Conservation (phyloP, 129 eudicot species). For the Solidago caesia region DNA sequence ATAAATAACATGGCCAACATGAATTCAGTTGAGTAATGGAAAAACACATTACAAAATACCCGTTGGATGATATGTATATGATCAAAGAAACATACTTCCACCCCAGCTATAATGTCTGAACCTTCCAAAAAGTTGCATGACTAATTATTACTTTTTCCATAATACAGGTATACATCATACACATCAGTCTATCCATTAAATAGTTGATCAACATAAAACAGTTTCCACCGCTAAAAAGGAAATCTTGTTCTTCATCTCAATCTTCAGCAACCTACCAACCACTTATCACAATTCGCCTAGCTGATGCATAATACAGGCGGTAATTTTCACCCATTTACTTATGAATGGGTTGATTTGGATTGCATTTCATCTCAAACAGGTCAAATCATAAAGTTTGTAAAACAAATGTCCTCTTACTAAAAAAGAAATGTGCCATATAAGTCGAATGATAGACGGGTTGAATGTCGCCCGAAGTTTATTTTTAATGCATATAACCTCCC, state of each 20-base stretch:
- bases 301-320: no score
- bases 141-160: background rate
- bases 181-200: background rate
- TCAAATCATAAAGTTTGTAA: no score
- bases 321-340: no score
- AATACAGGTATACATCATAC: background rate
- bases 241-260: background rate
- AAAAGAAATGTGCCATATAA: no score
- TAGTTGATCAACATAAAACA: slow-evolving; percentile 1
- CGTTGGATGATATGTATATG: background rate
- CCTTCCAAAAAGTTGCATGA: slow-evolving; percentile 3
- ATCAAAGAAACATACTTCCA: slow-evolving; percentile 4
- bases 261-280: slow-evolving; percentile 8
- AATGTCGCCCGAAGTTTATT: no score
- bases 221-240: background rate
- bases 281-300: background rate
- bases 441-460: no score
- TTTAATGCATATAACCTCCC: no score
- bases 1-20: background rate
- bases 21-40: background rate
- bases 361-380: no score
- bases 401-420: no score
- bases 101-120: background rate
- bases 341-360: no score
- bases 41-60: background rate